Evolutionary conservation across 2,329 filamentous ascomycete species (phyloP), one percentile per base, ranked within the genome.

Genomic region (Aspergillus arachidicola): DNA sequence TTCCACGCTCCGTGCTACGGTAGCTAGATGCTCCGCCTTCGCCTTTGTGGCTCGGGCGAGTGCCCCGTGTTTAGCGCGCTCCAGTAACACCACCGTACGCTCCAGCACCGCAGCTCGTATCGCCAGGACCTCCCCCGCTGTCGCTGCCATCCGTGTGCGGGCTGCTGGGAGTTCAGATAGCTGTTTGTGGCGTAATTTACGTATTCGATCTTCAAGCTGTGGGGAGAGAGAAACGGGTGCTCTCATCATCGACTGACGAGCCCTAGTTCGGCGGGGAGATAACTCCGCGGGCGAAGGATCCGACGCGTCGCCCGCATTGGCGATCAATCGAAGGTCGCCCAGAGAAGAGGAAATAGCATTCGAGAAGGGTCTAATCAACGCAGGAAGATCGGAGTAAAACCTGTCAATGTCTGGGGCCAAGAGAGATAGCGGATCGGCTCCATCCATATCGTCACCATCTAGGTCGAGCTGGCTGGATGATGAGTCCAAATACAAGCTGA

Each of bases 61-160:
- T 21, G 71, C 73, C 23, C 78, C 78, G 64, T 79, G 76, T 60
- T 80, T 79, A 28, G 69, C 75, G 56, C 78, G 70, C 62, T 80
- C 78, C 43, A 81, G 66, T n/a, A 79, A 68, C n/a, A 76, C 70
- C 46, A 80, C 69, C 46, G 71, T 76, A 21, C 73, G 72, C 68
- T 80, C 77, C 38, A 80, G 66, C 14, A 79, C 66, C 46, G 67
- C 69, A 7, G 76, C 71, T 21, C 75, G 74, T 23, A 66, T 65
- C 6, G 72, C 71, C 41, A 80, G 64, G 12, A 80, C 72, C 46
- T 67, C 69, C 12, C 76, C 73, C 16, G 76, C 77, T 1, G 72
- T 76, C 5, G 69, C 68, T 16, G 78, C 74, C 73, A 80, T 74
- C 21, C 71, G 65, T 16, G 72, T 71, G 28, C 77, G 70, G 7